phyloP scores from a whole-genome alignment of 208 protist species.

The Wallacemonas rigidus region DNA sequence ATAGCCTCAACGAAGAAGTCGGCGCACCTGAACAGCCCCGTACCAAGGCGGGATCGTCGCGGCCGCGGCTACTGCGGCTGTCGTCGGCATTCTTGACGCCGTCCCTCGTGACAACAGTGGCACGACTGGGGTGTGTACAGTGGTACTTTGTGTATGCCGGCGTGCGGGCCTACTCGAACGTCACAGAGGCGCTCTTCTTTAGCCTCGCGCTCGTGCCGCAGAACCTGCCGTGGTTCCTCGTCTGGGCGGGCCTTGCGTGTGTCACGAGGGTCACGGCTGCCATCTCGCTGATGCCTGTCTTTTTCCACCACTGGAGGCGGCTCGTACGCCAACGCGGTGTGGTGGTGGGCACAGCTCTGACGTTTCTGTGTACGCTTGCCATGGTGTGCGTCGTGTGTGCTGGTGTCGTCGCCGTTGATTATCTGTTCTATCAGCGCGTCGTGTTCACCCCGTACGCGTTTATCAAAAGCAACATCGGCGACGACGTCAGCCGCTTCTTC shows the following conservation, averaged over 20 bases:
- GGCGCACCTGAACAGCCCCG: background rate
- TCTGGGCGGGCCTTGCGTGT: slow-evolving; percentile 59
- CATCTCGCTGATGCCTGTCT: slow-evolving; percentile 56
- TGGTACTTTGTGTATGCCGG: slow-evolving; percentile 69
- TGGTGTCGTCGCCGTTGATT: slow-evolving; percentile 43
- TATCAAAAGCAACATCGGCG: slow-evolving; percentile 89
- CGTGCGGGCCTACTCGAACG: slow-evolving; percentile 72
- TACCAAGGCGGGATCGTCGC: background rate
- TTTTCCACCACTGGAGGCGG: slow-evolving; percentile 35
- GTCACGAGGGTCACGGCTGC: slow-evolving; percentile 62
- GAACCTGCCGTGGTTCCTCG: slow-evolving; percentile 52
- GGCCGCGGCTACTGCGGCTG: background rate
- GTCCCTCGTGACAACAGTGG: slow-evolving; percentile 17
- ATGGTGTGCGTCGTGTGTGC: slow-evolving; percentile 30
- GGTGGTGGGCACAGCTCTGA: slow-evolving; percentile 9
- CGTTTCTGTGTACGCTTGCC: slow-evolving; percentile 17
- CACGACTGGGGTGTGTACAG: slow-evolving; percentile 36
- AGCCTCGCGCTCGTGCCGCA: slow-evolving; percentile 42
- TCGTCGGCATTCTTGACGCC: background rate
- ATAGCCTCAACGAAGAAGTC: background rate
- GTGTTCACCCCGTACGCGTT: slow-evolving; percentile 70
- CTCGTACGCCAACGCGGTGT: slow-evolving; percentile 24
- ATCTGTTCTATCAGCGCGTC: slow-evolving; percentile 52
- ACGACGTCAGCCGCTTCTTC: slow-evolving; percentile 81
- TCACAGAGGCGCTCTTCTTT: slow-evolving; percentile 67